Conservation (phyloP, 257 asterid species). For the Fraxinus americana region DNA sequence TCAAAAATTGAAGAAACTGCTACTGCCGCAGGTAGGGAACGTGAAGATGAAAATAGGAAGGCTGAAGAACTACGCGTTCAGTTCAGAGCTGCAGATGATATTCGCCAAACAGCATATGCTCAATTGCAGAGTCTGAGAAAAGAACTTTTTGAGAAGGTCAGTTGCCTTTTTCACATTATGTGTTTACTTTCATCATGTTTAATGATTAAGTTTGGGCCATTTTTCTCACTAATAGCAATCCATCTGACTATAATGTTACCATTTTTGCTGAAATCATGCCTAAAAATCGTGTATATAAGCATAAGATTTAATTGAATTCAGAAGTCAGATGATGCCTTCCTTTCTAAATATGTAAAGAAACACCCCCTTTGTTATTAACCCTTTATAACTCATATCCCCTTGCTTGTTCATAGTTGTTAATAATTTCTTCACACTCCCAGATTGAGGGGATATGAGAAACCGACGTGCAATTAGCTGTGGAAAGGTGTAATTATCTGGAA, state of each 20-base stretch:
- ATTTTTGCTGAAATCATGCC: too few species aligned
- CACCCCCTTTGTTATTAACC: background rate
- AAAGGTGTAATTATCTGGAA: background rate
- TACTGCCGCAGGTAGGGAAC: constrained; percentile 54
- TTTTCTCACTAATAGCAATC: background rate
- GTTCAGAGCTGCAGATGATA: constrained; percentile 72
- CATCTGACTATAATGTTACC: background rate
- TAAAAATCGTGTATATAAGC: too few species aligned
- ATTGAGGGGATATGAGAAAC: background rate
- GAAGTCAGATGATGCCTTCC: background rate
- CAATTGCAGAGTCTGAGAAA: constrained; percentile 62
- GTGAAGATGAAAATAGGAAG: constrained; percentile 59
- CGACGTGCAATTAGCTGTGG: background rate
- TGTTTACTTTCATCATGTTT: constrained; percentile 12
- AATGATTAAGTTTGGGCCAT: background rate
- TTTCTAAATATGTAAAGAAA: background rate
- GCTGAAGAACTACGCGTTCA: constrained; percentile 66
- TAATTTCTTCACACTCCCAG: background rate
- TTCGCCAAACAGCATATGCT: constrained; percentile 79
- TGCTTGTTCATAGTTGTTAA: background rate
- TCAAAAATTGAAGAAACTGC: constrained; percentile 63
- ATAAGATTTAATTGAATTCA: background rate
- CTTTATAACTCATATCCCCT: background rate
- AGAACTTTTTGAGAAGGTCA: constrained; percentile 71
- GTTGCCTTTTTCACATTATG: constrained; percentile 10